phyloP scores from a whole-genome alignment of 2,329 filamentous ascomycete genomes.

The Apiospora phragmitis region DNA sequence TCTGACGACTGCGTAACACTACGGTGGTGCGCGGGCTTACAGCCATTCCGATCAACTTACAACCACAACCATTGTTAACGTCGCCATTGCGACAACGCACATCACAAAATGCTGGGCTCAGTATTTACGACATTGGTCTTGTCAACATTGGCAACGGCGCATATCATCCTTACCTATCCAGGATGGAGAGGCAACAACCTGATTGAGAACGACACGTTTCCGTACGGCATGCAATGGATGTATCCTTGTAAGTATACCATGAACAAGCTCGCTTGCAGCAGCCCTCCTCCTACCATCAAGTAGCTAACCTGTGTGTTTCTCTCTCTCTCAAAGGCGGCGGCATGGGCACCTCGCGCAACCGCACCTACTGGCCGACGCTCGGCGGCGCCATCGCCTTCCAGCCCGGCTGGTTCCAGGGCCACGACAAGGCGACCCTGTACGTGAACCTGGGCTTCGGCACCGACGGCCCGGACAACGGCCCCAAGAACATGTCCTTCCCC shows the following conservation, averaged over 20 bases:
- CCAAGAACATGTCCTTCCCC: conserved; percentile 81
- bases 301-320: background rate
- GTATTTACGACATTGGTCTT: conserved; percentile 44
- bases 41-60: background rate
- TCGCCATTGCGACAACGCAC: conserved; percentile 1
- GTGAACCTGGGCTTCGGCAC: conserved; percentile 83
- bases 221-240: conserved; percentile 92
- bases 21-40: background rate
- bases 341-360: conserved; percentile 72
- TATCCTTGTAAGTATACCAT: conserved; percentile 76
- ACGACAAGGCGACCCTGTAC: conserved; percentile 79
- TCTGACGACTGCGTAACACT: background rate
- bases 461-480: conserved; percentile 61
- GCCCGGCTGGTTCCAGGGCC: conserved; percentile 94
- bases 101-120: conserved; percentile 47
- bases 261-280: background rate
- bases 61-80: background rate
- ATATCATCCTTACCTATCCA: conserved; percentile 83
- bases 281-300: background rate
- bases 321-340: conserved; percentile 71
- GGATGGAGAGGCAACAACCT: conserved; percentile 88
- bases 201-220: conserved; percentile 73
- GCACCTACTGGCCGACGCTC: conserved; percentile 85
- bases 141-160: conserved; percentile 58
- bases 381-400: conserved; percentile 90